A percentile compares a stretch with the other conserved stretches of the same genome.
Conservation (phyloP, 148 eudicot species). For the Bassia scoparia region DNA sequence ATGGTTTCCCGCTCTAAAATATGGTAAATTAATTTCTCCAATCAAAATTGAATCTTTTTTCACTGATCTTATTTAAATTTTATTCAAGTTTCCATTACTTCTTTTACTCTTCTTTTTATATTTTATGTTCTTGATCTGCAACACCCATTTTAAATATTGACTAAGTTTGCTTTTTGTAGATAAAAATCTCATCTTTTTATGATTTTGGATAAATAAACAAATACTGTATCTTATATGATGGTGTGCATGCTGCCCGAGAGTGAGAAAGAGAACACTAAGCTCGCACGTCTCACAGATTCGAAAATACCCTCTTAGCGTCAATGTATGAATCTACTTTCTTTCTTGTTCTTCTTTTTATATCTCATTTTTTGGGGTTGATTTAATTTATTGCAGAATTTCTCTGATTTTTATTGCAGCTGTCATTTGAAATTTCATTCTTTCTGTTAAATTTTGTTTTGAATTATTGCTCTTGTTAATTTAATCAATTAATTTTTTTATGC, state of each 20-base stretch:
- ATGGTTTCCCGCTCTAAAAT: constrained; percentile 24
- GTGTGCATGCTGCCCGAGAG: constrained; percentile 14
- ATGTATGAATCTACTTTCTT: constrained; percentile 29
- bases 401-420: constrained; percentile 4
- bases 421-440: constrained; percentile 19
- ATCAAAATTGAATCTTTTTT: not conserved
- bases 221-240: constrained; percentile 1
- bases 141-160: too few relatives aligned
- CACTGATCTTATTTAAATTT: too few relatives aligned
- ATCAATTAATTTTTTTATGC: not conserved
- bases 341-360: too few relatives aligned
- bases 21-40: not conserved
- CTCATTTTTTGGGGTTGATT: not conserved
- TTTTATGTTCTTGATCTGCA: not conserved
- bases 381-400: not conserved
- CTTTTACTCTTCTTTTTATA: not conserved
- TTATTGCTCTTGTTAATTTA: not conserved
- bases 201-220: not conserved
- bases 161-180: not conserved
- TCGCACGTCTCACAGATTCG: constrained; percentile 33
- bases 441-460: not conserved
- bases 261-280: constrained; percentile 41
- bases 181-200: not conserved
- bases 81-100: too few relatives aligned
- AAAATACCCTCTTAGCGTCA: constrained; percentile 31